Evolutionary conservation across 371 early-diverging fungal genomes (phyloP).

Genomic region (Mortierella sp.): DNA sequence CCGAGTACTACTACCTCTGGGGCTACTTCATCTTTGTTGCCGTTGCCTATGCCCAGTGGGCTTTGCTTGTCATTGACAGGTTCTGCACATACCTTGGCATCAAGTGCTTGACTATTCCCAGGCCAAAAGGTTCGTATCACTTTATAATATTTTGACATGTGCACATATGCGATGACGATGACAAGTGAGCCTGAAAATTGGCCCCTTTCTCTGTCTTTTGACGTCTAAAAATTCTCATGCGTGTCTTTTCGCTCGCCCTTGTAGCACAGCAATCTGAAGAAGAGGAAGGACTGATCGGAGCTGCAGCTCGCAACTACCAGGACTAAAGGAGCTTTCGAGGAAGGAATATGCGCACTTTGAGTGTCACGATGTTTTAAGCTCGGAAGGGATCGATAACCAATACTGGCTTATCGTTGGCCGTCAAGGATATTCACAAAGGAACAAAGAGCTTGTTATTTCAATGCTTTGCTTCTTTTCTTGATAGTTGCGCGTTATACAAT

Average conservation of each 20-base stretch:
- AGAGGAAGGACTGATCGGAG: constrained; percentile 54
- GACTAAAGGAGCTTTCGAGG: constrained; percentile 24
- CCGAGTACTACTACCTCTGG: constrained; percentile 80
- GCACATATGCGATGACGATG: not conserved
- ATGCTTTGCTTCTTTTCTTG: not conserved
- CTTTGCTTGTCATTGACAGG: constrained; percentile 83
- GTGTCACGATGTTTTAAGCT: not conserved
- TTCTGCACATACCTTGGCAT: constrained; percentile 90
- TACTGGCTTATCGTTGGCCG: not conserved
- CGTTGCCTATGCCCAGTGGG: constrained; percentile 88
- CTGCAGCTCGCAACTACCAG: constrained; percentile 36
- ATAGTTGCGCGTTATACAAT: not conserved
- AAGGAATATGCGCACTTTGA: not conserved
- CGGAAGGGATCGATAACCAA: not conserved
- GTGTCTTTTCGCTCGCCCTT: constrained; percentile 40
- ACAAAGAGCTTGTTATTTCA: not conserved
- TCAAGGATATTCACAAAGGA: not conserved
- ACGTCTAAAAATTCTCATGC: constrained; percentile 55
- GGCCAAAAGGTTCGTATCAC: constrained; percentile 51
- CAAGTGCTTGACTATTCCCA: constrained; percentile 83
- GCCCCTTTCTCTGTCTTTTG: constrained; percentile 25
- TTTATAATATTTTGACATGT: not conserved
- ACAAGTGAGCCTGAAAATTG: constrained; percentile 5
- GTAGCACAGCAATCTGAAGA: constrained; percentile 59
- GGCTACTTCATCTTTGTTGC: constrained; percentile 75